Evolutionary conservation across 352 stramenopile species (phyloP).

Genomic region (Phytophthora podocarpi): DNA sequence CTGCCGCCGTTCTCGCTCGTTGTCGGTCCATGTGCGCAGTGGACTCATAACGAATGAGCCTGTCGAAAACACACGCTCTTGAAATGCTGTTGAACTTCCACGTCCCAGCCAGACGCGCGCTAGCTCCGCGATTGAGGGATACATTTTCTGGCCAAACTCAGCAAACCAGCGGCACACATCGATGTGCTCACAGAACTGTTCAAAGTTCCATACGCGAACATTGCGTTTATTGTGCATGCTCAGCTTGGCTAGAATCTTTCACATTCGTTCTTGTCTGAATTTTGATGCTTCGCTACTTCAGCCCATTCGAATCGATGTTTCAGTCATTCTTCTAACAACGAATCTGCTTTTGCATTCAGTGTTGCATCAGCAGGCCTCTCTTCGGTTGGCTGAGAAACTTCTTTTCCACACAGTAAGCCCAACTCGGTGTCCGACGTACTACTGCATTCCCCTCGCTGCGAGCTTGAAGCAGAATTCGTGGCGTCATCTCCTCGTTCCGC

Average conservation of each 20-base stretch:
- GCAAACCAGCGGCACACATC: constrained; percentile 3
- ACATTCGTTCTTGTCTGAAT: neutral
- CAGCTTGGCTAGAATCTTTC: neutral
- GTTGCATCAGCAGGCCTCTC: neutral
- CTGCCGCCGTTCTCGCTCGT: constrained; percentile 3
- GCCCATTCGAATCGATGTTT: neutral
- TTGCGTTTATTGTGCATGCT: neutral
- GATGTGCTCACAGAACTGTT: neutral
- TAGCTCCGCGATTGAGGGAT: neutral
- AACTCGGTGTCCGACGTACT: neutral
- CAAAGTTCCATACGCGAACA: constrained; percentile 2
- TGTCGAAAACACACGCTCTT: constrained; percentile 9
- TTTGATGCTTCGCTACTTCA: neutral
- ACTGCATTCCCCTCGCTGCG: no score
- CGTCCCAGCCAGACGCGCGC: constrained; percentile 3
- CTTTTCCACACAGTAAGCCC: neutral
- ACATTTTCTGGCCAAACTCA: neutral
- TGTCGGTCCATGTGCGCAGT: neutral
- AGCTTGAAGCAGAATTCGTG: neutral
- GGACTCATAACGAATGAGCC: constrained; percentile 1
- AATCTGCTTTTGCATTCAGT: constrained; percentile 1
- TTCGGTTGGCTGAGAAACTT: neutral
- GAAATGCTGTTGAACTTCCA: neutral
- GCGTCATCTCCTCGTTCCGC: neutral
- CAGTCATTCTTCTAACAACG: neutral